phyloP scores from a whole-genome alignment of 1,139 yeast species.

The Lizanozyma gosingica region DNA sequence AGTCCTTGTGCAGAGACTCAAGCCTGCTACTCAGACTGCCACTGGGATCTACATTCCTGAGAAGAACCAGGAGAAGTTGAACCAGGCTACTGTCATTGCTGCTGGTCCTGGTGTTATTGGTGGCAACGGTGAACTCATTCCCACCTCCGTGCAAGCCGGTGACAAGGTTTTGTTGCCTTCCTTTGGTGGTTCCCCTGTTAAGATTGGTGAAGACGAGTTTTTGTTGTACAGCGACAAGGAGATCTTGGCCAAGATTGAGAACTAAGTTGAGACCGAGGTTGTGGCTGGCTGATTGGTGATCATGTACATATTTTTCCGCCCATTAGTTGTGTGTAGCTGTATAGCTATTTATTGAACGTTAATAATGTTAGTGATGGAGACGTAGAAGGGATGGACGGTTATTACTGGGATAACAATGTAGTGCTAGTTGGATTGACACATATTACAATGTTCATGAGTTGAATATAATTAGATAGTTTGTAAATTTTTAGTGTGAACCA shows the following conservation, averaged over 20 bases:
- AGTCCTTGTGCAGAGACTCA: conserved; percentile 87
- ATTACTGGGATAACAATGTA: too few species aligned
- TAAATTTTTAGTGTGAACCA: too few species aligned
- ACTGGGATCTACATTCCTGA: conserved; percentile 95
- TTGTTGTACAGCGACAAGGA: conserved; percentile 83
- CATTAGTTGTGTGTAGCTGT: too few species aligned
- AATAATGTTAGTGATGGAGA: too few species aligned
- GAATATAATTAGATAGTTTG: too few species aligned
- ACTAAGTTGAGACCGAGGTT: too few species aligned
- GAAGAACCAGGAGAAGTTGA: conserved; percentile 88
- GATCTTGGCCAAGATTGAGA: conserved; percentile 79
- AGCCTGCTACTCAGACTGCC: conserved; percentile 88
- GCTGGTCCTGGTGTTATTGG: conserved; percentile 77
- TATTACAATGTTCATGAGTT: too few species aligned
- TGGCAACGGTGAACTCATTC: conserved; percentile 60
- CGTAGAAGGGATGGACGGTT: too few species aligned
- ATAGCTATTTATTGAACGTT: too few species aligned
- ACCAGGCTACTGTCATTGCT: conserved; percentile 72
- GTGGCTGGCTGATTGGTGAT: too few species aligned
- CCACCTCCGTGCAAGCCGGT: conserved; percentile 73
- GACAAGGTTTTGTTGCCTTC: conserved; percentile 91
- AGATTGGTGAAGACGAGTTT: conserved; percentile 76
- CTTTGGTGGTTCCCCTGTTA: conserved; percentile 80
- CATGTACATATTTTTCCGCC: too few species aligned
- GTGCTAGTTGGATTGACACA: too few species aligned